Evolutionary conservation across 2,329 filamentous ascomycete genomes (phyloP), one percentile per base, ranked within the genome.

Genomic region (Aspergillus puulaauensis): DNA sequence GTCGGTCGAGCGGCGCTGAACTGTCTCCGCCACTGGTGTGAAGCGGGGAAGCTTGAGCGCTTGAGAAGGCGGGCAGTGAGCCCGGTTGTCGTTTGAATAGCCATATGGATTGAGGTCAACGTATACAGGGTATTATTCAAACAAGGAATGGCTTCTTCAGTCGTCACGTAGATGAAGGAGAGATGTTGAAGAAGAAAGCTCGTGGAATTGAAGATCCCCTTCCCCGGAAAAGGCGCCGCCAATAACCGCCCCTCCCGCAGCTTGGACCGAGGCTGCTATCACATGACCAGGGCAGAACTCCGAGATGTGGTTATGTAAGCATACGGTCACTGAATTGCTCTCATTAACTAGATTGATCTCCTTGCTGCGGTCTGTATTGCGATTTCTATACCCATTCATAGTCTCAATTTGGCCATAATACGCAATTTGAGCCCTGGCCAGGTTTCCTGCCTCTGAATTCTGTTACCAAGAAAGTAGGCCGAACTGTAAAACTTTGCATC

Each of bases 1-100:
- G 71, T 69, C 19, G 76, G 69, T 52, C 79, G 71, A 55, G 82
- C 78, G 47, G 78, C 77, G 67, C 78, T 81, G 71, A 88, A 84
- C 58, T 81, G 76, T 56, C 82, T 72, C 48, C 77, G 76, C 52
- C 79, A 66, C 64, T 80, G 79, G 19, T 75, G 70, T 45, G 82
- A 70, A 65, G 81, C 75, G 66, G 77, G 76, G 63, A 74, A 55
- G 27, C 70, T 51, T 19, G 69, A 60, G 45, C 66, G 65, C 54
- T 65, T 66, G 40, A 70, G 52, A 14, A 73, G 61, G 50, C 69
- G 68, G 58, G 65, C 60, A 46, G 46, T 23, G 17, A 58, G 51
- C 39, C 56, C 51, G 7, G 56, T 51, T 6, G 56, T 31, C 3
- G 46, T 37, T 43, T 54, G 51, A 23, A 58, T 47, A 40, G 56